Evolutionary conservation across 345 rosid genomes (phyloP), one percentile per base, ranked within the genome.

Genomic region (Salix exigua): DNA sequence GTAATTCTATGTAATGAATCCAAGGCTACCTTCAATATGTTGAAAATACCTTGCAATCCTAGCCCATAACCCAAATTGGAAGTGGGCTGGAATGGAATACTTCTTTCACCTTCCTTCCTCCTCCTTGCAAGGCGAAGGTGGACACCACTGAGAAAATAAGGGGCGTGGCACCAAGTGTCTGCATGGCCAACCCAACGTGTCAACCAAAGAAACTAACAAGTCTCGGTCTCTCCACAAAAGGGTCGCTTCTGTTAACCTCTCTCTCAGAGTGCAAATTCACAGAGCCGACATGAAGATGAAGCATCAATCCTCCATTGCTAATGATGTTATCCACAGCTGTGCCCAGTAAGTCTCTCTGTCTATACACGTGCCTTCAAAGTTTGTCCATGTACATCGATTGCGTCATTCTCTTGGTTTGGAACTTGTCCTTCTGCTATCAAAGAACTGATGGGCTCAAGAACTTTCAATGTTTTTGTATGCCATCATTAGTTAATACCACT

Each of bases 221-320:
- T 71, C 46, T 77, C 21, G 9, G 21, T 61, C 42, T 64, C 33
- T 68, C 25, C 17, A 42, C 48, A 66, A 23, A 3, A 5, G 66
- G 81, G 21, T 53, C 25, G 31, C 30, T 28, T 44, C 30, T 68
- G 1, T n/a, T n/a, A 8, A 25, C 33, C 33, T 31, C 16, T 75
- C 66, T 60, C n/a, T 13, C 21, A 44, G 50, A 44, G 50, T 44
- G 50, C 17, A 13, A 0, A 40, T 44, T 12, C 50, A 44, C 17
- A 44, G 13, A 44, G 17, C 5, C 16, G 13, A 13, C 50, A 11
- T 44, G 50, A 83, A 73, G 75, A 90, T 77, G 90, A 92, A 93
- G 90, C 92, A 88, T 73, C 85, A 89, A 21, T 96, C 98, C 82
- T 84, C 97, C 94, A 75, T 88, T 78, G 97, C 98, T 19, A 87